Conservation (phyloP, 345 rosid genomes). For the Aquilaria yunnanensis region DNA sequence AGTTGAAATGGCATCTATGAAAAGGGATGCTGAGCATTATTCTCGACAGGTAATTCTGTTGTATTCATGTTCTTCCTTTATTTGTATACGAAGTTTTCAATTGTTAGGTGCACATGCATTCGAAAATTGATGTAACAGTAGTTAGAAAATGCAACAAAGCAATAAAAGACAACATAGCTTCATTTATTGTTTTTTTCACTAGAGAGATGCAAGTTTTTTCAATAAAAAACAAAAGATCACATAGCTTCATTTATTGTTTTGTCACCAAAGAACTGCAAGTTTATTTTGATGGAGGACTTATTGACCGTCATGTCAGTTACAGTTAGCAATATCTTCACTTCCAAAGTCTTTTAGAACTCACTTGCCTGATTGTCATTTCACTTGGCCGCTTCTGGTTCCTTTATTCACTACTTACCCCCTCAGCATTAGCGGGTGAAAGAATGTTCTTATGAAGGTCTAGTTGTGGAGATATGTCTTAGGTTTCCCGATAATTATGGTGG, state of each 20-base stretch:
- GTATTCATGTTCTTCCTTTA: slow-evolving; percentile 14
- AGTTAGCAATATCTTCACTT: no score
- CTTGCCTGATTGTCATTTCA: no score
- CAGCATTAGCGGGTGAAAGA: no score
- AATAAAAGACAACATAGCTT: background rate
- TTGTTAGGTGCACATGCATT: background rate
- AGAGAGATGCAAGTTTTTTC: slow-evolving; percentile 1
- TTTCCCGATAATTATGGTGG: no score
- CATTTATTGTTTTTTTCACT: background rate
- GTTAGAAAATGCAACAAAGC: background rate
- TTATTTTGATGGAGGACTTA: background rate
- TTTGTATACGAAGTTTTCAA: background rate
- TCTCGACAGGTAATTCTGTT: slow-evolving; percentile 76
- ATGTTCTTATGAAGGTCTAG: no score
- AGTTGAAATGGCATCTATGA: slow-evolving; percentile 98
- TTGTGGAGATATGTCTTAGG: no score
- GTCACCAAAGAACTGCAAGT: slow-evolving; percentile 2
- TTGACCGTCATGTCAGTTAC: no score
- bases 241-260: background rate
- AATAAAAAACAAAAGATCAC: background rate
- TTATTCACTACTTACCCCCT: no score
- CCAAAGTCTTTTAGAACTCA: no score
- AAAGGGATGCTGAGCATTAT: slow-evolving; percentile 99
- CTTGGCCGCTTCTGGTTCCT: no score
- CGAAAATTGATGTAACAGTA: background rate